These are phyloP conservation scores for Skeletonema marinoi DNA, from an alignment of 108 stramenopile genomes.

Conservation along the genomic window DNA sequence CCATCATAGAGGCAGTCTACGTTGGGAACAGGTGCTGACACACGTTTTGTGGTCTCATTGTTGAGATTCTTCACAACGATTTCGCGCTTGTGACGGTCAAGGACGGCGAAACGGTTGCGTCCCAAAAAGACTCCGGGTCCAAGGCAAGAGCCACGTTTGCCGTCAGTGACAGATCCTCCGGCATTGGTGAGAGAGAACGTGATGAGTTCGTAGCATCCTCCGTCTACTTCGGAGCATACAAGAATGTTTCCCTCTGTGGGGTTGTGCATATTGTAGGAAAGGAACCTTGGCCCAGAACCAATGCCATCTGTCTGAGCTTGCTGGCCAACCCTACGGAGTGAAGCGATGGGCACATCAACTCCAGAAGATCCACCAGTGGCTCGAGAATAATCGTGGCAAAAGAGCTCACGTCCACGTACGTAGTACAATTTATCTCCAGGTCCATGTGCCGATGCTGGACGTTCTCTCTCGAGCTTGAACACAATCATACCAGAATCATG, in stretches of 20 bases:
- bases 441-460: slow-evolving; percentile 89
- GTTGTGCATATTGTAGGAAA: slow-evolving; percentile 96
- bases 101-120: slow-evolving; percentile 94
- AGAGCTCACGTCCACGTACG: slow-evolving; percentile 95
- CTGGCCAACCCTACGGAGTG: slow-evolving; percentile 89
- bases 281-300: slow-evolving; percentile 88
- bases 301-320: slow-evolving; percentile 93
- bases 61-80: slow-evolving; percentile 96
- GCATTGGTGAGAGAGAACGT: slow-evolving; percentile 84
- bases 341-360: slow-evolving; percentile 90
- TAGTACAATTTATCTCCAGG: slow-evolving; percentile 88
- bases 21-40: slow-evolving; percentile 89
- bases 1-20: slow-evolving; percentile 94
- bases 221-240: slow-evolving; percentile 90
- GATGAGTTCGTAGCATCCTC: slow-evolving; percentile 95
- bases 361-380: slow-evolving; percentile 64
- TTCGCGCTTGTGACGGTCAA: slow-evolving; percentile 91
- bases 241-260: slow-evolving; percentile 91
- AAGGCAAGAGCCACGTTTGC: slow-evolving; percentile 91
- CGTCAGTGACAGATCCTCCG: slow-evolving; percentile 84
- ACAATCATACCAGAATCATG: slow-evolving; percentile 99
- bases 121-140: slow-evolving; percentile 95
- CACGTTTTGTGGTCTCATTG: slow-evolving; percentile 94
- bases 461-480: slow-evolving; percentile 98
- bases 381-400: slow-evolving; percentile 88